Percentiles rank a stretch among this genome's conserved stretches.
phyloP scores from a whole-genome alignment of 1,284 basidiomycete genomes.

The Heterobasidion annosum region DNA sequence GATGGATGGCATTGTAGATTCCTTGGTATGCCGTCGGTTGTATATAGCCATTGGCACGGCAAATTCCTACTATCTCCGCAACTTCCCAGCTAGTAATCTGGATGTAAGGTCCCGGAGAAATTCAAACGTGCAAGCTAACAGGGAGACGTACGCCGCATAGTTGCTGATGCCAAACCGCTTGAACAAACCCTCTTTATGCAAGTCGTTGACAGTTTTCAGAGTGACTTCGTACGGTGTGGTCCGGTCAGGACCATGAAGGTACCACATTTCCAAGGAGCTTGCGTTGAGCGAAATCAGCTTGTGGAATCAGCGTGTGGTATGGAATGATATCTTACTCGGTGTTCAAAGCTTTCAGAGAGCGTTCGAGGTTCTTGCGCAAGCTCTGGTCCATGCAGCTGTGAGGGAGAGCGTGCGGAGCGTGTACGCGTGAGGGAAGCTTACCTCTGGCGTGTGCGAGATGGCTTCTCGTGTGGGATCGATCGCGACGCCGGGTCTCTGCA shows the following conservation, averaged over 20 bases:
- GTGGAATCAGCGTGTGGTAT: neutral
- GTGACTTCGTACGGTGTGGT: conserved; percentile 37
- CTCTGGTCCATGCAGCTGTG: conserved; percentile 13
- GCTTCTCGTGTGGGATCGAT: neutral
- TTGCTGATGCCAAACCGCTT: conserved; percentile 44
- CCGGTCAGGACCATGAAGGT: conserved; percentile 48
- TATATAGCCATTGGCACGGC: conserved; percentile 45
- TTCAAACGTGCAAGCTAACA: too few relatives aligned
- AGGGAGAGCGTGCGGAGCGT: too few relatives aligned
- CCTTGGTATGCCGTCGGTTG: conserved; percentile 66
- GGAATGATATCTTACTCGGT: conserved; percentile 27
- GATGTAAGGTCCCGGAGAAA: neutral
- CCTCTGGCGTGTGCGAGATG: conserved; percentile 9
- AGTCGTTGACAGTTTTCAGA: conserved; percentile 36
- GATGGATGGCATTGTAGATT: conserved; percentile 45
- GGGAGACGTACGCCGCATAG: conserved; percentile 26
- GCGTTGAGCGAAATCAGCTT: neutral
- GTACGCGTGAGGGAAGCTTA: neutral
- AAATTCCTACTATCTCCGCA: conserved; percentile 52
- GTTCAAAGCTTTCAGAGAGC: conserved; percentile 35
- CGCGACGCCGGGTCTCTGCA: conserved; percentile 2
- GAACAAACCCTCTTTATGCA: conserved; percentile 38
- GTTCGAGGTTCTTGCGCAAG: conserved; percentile 33
- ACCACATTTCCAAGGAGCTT: conserved; percentile 36
- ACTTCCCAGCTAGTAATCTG: conserved; percentile 43